Evolutionary conservation across 805 yeast species (phyloP).

Genomic region (Blastobotrys mokoenaii): DNA sequence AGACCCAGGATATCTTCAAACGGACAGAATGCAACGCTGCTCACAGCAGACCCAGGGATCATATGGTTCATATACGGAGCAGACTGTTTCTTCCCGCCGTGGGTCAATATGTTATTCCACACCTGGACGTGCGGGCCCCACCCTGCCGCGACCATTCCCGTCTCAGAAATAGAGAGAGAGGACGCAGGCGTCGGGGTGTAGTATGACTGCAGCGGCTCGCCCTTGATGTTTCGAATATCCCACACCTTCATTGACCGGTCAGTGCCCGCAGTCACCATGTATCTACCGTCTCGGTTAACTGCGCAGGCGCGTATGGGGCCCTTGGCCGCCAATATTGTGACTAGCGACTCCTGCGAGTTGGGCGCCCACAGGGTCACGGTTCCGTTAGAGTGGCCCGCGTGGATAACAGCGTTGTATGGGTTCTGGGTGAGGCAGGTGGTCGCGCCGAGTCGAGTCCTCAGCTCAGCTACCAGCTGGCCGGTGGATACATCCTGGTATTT

Average conservation of each 20-base stretch:
- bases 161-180: conserved; percentile 72
- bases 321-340: conserved; percentile 65
- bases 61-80: conserved; percentile 91
- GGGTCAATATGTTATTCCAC: conserved; percentile 79
- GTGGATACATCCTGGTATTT: conserved; percentile 95
- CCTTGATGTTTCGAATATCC: conserved; percentile 83
- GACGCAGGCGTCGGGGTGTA: conserved; percentile 79
- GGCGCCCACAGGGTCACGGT: conserved; percentile 94
- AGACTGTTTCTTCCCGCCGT: conserved; percentile 46
- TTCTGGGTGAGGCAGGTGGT: conserved; percentile 82
- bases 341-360: conserved; percentile 74
- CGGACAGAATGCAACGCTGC: conserved; percentile 70
- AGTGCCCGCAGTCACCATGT: conserved; percentile 89
- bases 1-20: conserved; percentile 93
- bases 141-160: conserved; percentile 79
- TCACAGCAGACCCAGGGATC: conserved; percentile 67
- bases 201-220: conserved; percentile 55
- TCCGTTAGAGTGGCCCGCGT: conserved; percentile 89
- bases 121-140: conserved; percentile 94
- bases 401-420: conserved; percentile 93
- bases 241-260: conserved; percentile 81
- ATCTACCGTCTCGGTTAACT: conserved; percentile 82
- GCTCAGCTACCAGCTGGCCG: conserved; percentile 75
- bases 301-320: conserved; percentile 87
- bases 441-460: conserved; percentile 84